Evolutionary conservation across 140 eudicot species (phyloP).

Genomic region (Senecio squalidus): DNA sequence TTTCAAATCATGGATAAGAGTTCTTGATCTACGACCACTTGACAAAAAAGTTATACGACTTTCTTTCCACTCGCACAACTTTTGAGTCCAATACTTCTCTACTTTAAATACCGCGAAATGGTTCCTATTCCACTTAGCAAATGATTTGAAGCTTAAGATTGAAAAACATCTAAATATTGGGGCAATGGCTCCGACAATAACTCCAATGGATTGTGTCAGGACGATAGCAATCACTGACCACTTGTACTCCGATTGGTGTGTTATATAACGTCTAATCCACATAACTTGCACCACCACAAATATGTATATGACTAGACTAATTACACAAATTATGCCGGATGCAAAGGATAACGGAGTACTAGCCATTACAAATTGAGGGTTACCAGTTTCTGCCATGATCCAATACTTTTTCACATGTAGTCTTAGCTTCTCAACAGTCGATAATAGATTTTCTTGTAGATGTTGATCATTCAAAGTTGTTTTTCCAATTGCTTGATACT

Average conservation of each 20-base stretch:
- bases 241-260: neutral
- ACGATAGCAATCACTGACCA: neutral
- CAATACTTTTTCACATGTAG: neutral
- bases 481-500: neutral
- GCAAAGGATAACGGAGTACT: neutral
- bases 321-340: neutral
- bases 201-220: neutral
- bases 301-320: neutral
- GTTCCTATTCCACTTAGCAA: neutral
- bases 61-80: neutral
- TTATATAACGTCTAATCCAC: no score
- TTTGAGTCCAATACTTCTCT: neutral
- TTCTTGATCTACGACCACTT: neutral
- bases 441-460: neutral
- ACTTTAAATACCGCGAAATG: neutral
- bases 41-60: neutral
- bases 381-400: neutral
- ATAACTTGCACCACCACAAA: neutral
- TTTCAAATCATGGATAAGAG: neutral
- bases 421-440: neutral
- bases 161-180: neutral
- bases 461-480: neutral
- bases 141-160: neutral
- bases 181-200: neutral
- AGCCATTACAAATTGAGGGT: neutral